phyloP scores from a whole-genome alignment of 202 grass and related monocot species.

The Musa balbisiana region DNA sequence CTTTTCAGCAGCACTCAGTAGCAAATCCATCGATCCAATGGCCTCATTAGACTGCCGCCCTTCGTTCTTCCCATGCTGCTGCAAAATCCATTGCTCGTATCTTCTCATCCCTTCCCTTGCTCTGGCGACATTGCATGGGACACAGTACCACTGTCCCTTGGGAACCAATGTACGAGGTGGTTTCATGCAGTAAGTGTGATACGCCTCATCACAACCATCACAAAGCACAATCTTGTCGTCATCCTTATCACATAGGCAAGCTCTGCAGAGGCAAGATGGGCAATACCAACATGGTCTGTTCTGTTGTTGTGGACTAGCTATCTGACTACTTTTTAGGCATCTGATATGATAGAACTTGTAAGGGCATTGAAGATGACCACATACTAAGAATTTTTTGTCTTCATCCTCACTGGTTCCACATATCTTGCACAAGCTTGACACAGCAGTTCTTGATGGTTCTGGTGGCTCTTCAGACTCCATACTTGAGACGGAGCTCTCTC shows the following conservation, averaged over 20 bases:
- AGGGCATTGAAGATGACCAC: constrained; percentile 45
- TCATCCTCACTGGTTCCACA: constrained; percentile 55
- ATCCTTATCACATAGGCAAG: constrained; percentile 64
- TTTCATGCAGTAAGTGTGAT: constrained; percentile 74
- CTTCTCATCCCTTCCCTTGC: constrained; percentile 44
- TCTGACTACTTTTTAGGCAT: constrained; percentile 56
- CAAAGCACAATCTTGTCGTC: constrained; percentile 62
- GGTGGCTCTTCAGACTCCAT: constrained; percentile 23
- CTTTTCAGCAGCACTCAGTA: constrained; percentile 51
- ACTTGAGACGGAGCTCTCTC: constrained; percentile 25
- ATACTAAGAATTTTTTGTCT: constrained; percentile 56
- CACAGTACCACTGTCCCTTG: constrained; percentile 57
- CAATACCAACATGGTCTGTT: constrained; percentile 67
- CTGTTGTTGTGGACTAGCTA: constrained; percentile 35
- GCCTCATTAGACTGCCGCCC: constrained; percentile 23
- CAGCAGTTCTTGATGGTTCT: constrained; percentile 29
- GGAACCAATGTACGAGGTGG: constrained; percentile 39
- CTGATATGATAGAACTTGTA: constrained; percentile 70
- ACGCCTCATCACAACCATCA: constrained; percentile 60
- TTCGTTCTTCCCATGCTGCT: constrained; percentile 42
- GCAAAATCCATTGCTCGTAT: constrained; percentile 43
- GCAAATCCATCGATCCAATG: constrained; percentile 39
- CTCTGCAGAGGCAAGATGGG: constrained; percentile 68
- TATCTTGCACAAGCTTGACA: constrained; percentile 51
- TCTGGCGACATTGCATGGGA: constrained; percentile 37